Percentiles rank a stretch among this genome's conserved stretches.
Conservation (phyloP, 169 alveolate species). For the Sarcocystis neurona region DNA sequence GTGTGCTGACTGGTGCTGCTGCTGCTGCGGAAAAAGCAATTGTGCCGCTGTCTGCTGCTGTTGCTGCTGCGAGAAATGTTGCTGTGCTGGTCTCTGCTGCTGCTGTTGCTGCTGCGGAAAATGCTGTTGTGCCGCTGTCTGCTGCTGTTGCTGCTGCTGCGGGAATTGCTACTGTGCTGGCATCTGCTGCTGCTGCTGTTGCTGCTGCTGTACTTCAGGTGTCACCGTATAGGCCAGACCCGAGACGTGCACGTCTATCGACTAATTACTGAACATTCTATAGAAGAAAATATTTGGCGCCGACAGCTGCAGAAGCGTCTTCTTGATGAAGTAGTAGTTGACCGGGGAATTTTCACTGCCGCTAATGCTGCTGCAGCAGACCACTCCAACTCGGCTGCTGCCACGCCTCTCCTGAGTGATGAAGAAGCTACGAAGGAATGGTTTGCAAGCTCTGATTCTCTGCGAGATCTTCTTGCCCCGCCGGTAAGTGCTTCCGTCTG, state of each 20-base stretch:
- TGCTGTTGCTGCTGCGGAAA: no score
- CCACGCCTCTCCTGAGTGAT: background rate
- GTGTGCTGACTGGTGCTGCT: no score
- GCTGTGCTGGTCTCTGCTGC: no score
- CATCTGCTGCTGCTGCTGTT: no score
- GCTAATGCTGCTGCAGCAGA: slow-evolving; percentile 15
- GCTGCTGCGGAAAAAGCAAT: no score
- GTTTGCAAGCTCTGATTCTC: slow-evolving; percentile 49
- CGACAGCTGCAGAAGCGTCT: slow-evolving; percentile 95
- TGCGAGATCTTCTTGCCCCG: slow-evolving; percentile 42
- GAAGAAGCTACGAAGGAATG: slow-evolving; percentile 36
- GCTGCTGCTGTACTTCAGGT: slow-evolving; percentile 63
- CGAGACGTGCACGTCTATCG: slow-evolving; percentile 97
- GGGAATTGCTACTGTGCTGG: no score
- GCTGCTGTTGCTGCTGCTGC: no score
- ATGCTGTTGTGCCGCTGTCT: no score
- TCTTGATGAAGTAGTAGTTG: slow-evolving; percentile 96
- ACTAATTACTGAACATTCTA: slow-evolving; percentile 93
- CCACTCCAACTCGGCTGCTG: background rate
- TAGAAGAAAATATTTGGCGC: slow-evolving; percentile 97
- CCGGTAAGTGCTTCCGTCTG: background rate
- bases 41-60: no score
- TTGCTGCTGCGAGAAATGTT: no score
- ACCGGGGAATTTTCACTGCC: slow-evolving; percentile 91
- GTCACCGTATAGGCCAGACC: slow-evolving; percentile 98